Evolutionary conservation across 345 rosid species (phyloP), one percentile per base, ranked within the genome.

Genomic region (Eucalyptus dawsonii): DNA sequence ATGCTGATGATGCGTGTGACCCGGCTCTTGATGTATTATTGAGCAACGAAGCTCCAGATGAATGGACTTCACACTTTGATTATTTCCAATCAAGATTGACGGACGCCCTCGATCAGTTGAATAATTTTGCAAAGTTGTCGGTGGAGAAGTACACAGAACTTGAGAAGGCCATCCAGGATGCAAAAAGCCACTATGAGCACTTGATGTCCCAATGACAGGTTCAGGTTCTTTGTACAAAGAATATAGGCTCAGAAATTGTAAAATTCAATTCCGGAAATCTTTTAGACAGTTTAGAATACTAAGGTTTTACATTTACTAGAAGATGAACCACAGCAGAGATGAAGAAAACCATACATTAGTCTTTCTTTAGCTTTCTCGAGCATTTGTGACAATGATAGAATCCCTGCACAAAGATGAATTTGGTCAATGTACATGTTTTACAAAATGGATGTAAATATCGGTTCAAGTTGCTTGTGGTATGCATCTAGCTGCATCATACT

Each of bases 1-100:
- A 92, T 89, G 91, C 90, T 69, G 96, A 92, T 29, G 91, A 89
- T 54, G 90, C 83, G 7, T 88, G 92, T 67, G 94, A 94, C 80
- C 87, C 90, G 24, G 92, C 92, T 13, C 89, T 90, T 49, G 92
- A 93, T 81, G 49, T 14, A 44, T 53, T 93, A 90, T 65, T 93
- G 91, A 92, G 88, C 90, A 96, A 95, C 16, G 98, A 95, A 86
- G 91, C 93, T 19, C 88, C 92, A 45, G 98, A 95, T 86, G 96
- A 94, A 88, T 91, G 92, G 86, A 88, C 91, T 51, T 91, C 95
- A 2, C 95, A 98, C 53, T 92, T 92, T 14, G 96, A 95, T 87
- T 92, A 90, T 10, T 96, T 97, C 87, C 91, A 67, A 87, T 93
- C 93, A 86, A 95, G 93, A 89, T 88, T 98, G 94, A 95, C 88